Conservation (phyloP, 257 asterid genomes). For the Salvia rosmarinus region DNA sequence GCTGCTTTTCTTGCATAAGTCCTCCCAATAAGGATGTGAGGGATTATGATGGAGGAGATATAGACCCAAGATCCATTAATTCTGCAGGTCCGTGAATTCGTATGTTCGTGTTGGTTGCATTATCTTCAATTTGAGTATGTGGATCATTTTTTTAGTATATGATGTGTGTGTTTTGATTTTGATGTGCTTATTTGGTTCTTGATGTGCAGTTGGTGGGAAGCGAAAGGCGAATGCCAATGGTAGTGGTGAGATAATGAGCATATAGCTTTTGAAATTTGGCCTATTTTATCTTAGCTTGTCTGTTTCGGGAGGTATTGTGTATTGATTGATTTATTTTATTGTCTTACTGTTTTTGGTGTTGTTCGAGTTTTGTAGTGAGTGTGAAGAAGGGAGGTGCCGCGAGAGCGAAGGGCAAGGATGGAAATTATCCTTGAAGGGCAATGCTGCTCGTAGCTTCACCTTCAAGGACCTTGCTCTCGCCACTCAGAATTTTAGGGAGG, state of each 20-base stretch:
- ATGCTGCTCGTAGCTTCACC: constrained; percentile 69
- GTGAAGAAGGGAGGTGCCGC: constrained; percentile 45
- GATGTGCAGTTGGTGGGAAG: constrained; percentile 46
- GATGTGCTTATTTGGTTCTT: constrained; percentile 20
- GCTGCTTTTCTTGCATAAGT: constrained; percentile 75
- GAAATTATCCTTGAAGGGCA: constrained; percentile 39
- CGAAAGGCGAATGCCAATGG: constrained; percentile 40
- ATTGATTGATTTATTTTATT: not conserved
- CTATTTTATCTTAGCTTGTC: constrained; percentile 1
- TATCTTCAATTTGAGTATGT: not conserved
- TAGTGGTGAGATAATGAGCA: constrained; percentile 42
- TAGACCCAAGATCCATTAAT: constrained; percentile 48
- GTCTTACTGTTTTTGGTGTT: constrained; percentile 1
- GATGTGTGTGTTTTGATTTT: constrained; percentile 12
- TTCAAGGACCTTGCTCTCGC: constrained; percentile 80
- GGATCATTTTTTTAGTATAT: constrained; percentile 2
- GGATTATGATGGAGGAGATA: constrained; percentile 61
- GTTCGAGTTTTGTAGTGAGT: constrained; percentile 38
- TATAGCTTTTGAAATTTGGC: not conserved
- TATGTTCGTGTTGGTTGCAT: not conserved
- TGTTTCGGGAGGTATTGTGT: not conserved
- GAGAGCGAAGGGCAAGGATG: constrained; percentile 45
- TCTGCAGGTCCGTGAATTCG: constrained; percentile 46
- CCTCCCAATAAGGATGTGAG: constrained; percentile 57
- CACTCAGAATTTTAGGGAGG: constrained; percentile 69